These are phyloP conservation scores for Emiliania huxleyi DNA, from an alignment of 78 protist species.

Conservation along the genomic window DNA sequence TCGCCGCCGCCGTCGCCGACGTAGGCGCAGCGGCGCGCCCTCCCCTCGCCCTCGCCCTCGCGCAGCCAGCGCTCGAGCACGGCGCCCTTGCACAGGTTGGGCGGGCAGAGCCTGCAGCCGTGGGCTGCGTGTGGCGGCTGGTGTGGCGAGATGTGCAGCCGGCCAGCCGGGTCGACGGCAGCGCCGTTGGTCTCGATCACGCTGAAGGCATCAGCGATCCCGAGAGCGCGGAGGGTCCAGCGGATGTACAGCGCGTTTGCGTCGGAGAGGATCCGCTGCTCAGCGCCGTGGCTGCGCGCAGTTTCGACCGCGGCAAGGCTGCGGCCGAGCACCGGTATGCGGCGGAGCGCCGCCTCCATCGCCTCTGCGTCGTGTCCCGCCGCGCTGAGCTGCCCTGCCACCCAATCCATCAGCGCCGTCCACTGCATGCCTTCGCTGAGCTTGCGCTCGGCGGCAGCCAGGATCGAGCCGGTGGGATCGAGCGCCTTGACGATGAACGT, in stretches of 20 bases:
- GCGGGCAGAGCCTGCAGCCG: background rate
- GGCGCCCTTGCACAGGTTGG: slow-evolving; percentile 7
- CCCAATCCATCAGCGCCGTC: background rate
- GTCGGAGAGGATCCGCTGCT: background rate
- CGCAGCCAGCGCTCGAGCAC: background rate
- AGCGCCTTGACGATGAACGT: background rate
- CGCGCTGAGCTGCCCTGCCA: background rate
- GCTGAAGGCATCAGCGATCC: background rate
- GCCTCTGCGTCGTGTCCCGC: too few species aligned
- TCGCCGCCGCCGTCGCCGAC: slow-evolving; percentile 15
- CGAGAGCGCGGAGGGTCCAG: background rate
- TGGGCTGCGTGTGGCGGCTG: background rate
- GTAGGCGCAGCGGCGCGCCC: background rate
- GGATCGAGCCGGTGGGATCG: background rate
- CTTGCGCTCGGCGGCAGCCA: background rate
- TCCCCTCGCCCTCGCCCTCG: too few species aligned
- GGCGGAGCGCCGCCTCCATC: too few species aligned
- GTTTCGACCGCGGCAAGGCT: too few species aligned
- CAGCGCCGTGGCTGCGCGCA: too few species aligned
- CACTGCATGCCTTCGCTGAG: background rate
- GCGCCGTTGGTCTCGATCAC: background rate
- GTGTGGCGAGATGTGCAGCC: background rate
- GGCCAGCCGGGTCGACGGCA: background rate
- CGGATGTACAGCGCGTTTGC: background rate
- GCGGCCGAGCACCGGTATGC: too few species aligned